These are phyloP conservation scores for Suhomyces terraborum DNA, from an alignment of 1,139 yeast species.

Conservation along the genomic window DNA sequence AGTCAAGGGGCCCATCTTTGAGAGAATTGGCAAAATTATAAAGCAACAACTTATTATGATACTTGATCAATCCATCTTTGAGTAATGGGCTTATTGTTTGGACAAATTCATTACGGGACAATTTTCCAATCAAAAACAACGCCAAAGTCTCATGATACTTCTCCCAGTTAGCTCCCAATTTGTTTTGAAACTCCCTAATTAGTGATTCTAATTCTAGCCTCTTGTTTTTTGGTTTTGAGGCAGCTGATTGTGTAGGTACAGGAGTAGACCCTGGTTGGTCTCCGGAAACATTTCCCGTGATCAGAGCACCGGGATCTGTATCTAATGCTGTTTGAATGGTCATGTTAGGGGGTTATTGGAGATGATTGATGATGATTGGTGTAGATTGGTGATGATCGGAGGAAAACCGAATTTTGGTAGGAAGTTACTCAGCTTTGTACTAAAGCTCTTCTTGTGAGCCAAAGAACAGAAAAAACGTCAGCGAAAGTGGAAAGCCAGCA, in stretches of 20 bases:
- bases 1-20: conserved; percentile 59
- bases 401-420: neutral
- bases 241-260: conserved; percentile 5
- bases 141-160: conserved; percentile 80
- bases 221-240: conserved; percentile 27
- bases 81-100: conserved; percentile 55
- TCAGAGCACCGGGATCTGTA: conserved; percentile 4
- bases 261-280: conserved; percentile 8
- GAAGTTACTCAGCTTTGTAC: neutral
- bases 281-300: conserved; percentile 6
- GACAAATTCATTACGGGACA: conserved; percentile 75
- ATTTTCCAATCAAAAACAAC: conserved; percentile 72
- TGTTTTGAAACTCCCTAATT: conserved; percentile 71
- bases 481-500: neutral
- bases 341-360: conserved; percentile 6
- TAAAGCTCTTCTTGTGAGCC: neutral
- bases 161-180: conserved; percentile 81
- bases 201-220: conserved; percentile 72
- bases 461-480: neutral
- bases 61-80: conserved; percentile 46
- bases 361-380: neutral
- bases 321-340: conserved; percentile 10
- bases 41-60: conserved; percentile 81
- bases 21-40: conserved; percentile 84
- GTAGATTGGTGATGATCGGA: too few species aligned